A percentile compares a stretch with the other conserved stretches of the same genome.
Evolutionary conservation across 352 stramenopile species (phyloP).

Genomic region (Phytophthora meadii): DNA sequence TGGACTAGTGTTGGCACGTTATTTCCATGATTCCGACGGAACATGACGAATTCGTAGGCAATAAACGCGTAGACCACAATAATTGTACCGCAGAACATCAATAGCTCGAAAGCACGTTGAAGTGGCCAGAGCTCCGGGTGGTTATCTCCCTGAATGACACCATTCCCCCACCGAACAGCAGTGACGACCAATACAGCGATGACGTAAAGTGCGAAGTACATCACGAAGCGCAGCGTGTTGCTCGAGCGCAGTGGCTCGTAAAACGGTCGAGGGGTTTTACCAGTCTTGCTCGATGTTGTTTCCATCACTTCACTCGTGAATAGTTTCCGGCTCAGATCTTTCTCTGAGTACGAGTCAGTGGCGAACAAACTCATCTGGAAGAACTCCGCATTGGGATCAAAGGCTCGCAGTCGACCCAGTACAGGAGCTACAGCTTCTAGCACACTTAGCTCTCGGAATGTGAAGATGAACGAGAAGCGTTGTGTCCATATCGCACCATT

Average conservation of each 20-base stretch:
- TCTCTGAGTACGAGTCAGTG: not conserved
- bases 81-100: not conserved
- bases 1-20: not conserved
- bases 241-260: not conserved
- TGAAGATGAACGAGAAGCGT: not conserved
- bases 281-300: not conserved
- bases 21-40: not conserved
- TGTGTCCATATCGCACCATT: not conserved
- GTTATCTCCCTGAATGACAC: not conserved
- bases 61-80: not conserved
- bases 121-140: not conserved
- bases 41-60: not conserved
- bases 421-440: not conserved
- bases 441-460: not conserved
- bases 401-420: not conserved
- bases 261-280: not conserved
- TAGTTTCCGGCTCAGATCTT: not conserved
- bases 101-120: not conserved
- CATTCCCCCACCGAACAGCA: not conserved
- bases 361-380: not conserved
- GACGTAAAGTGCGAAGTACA: not conserved
- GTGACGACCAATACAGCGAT: not conserved
- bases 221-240: conserved; percentile 1
- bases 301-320: not conserved
- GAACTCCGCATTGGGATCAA: not conserved